Base-by-base conservation (phyloP, 2,329 filamentous ascomycete genomes). In the Pezizomycotina sp. region DNA sequence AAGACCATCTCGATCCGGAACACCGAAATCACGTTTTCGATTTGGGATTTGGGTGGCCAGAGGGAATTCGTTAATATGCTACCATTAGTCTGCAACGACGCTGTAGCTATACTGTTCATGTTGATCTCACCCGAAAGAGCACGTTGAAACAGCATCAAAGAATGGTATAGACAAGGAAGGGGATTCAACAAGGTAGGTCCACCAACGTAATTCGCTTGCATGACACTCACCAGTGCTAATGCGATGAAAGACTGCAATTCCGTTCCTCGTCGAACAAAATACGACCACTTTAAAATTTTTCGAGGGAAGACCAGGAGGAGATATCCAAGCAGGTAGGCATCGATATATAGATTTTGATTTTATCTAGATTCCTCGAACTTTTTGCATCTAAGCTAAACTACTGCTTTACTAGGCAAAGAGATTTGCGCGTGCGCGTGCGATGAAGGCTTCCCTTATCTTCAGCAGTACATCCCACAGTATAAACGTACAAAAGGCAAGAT, bases 61-160 rank as follows among this genome's bases (percentile, higher is more conserved):
- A 77, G 89, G 55, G 89, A 98, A 61, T 98, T 98, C 55, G 89
- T 98, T 60, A 98, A 98, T 64, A 98, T 98, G 89, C 65, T 98
- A 45, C 89, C 89, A 14, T 69, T 98, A n/a, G 89, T 98, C 43
- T 98, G 89, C 66, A 98, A 98, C 58, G 89, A 98, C 54, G 89
- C 89, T 6, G 89, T 98, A 20, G 89, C 89, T 32, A 95, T 98
- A 48, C 68, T 98, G 26, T 98, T 98, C 71, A 98, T 98, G 89
- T 98, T 98, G 89, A 98, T 58, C 65, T 98, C 49, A 98, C 89
- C 19, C 71, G 89, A 50, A 98, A 98, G 67, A 93, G 84, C 61
- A 98, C 89, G 0, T 66, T 98, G 50, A 98, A n/a, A 98, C 62
- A 92, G 82, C 53, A 95, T 98, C 66, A 98, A 98, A 64, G 89